Evolutionary conservation across 371 early-diverging fungal species (phyloP), one percentile per base, ranked within the genome.

Genomic region (Sporodiniella umbellata): DNA sequence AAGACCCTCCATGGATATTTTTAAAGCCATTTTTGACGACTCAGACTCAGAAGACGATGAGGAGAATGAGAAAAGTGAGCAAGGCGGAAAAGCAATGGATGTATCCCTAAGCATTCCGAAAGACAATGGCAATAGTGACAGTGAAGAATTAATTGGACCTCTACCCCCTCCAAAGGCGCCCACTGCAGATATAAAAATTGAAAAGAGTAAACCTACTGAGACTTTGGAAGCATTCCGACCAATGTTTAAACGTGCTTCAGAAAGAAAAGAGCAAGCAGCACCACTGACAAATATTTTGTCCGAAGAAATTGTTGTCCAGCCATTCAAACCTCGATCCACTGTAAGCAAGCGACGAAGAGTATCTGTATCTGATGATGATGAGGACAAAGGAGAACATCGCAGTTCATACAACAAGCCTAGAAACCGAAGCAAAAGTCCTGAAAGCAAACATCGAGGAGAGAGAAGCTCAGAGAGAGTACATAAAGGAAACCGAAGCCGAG

Each of bases 1-100:
- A 31, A 70, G 89, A 44, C 91, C 92, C 1, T 68, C 88, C 0
- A 88, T 92, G 86, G 92, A 92, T 60, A 82, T 92, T n/a, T 92
- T 92, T 51, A 86, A 87, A 51, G 88, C 88, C 7, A 92, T 92
- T 43, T 92, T 92, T 66, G 89, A 85, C 23, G 79, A 86, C 26
- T 80, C 83, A 18, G 84, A 85, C 25, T 62, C 68, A 11, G 80
- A 80, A 48, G 74, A 74, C 8, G 70, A 72, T 14, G 68, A 68
- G 18, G 68, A 57, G 17, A 23, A 56, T 21, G 38, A 48, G 42
- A 43, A 42, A 42, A 38, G 10, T 7, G 30, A 28, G 30, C 7
- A 28, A 33, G 6, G 17, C 23, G 8, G 39, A 19, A 23, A 19
- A 11, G 33, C 21, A n/a, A 25, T n/a, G 14, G 23, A 42, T 43